Base-by-base conservation (phyloP, 2,329 filamentous ascomycete species). In the Venturiaceae sp. region DNA sequence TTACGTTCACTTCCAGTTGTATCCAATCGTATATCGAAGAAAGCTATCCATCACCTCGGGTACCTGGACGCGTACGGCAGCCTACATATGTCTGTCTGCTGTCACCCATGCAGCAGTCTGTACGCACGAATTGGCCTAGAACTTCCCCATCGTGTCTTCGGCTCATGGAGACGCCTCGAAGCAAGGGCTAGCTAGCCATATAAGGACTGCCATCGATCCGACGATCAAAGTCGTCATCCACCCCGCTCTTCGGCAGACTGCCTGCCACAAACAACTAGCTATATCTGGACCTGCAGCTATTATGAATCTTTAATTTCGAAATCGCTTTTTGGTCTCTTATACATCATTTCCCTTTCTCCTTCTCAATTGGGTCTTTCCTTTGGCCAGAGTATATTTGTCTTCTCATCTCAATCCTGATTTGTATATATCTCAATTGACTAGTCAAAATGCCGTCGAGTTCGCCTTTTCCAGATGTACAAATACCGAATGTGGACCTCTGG, bases 401-500 rank as follows among this genome's bases (percentile, higher is more conserved):
- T n/a, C n/a, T n/a, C n/a, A n/a, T n/a, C n/a, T n/a, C n/a, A n/a
- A n/a, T n/a, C 5, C 8, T 30, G 11, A 5, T 6, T 39, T n/a
- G 7, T 5, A 30, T 30, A 28, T 3, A 23, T 23, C 30, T 16
- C 11, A 23, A 30, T 23, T 47, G 8, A 13, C 11, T 3, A 7
- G 13, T 50, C 26, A 50, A 30, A n/a, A 58, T 58, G 57, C 32
- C 47, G 19, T 47, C 57, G 8, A 58, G 55, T 16, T 58, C 57
- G 4, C 47, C 57, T 16, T 58, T 53, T 34, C 47, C 57, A 19
- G 57, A 58, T 9, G 28, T 55, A 19, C 46, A 58, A 21, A 58
- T 58, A 11, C 57, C 57, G 16, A 44, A 58, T 33, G 47, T 58
- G 2, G 57, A 58, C 19, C 57, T 58, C 7, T 58, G 57, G 57